Conservation (phyloP, 2,329 filamentous ascomycete species). For the Chaetomium olivaceum region DNA sequence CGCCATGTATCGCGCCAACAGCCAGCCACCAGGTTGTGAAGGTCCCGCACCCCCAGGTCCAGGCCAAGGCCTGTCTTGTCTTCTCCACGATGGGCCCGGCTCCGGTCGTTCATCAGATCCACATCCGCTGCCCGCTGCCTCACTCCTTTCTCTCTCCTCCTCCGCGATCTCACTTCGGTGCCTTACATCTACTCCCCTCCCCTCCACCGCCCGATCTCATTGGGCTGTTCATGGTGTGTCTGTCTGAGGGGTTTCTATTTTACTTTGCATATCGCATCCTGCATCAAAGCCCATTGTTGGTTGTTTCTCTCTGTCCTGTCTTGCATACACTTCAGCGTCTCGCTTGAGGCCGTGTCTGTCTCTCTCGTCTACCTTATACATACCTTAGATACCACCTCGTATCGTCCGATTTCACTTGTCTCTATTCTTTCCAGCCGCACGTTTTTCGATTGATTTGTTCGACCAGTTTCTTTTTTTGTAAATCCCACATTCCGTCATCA, state of each 20-base stretch:
- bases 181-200: constrained; percentile 5
- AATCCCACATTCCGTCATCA: background rate
- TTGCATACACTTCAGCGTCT: constrained; percentile 14
- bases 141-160: constrained; percentile 3
- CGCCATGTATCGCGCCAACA: constrained; percentile 18
- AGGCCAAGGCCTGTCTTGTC: constrained; percentile 3
- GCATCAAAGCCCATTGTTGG: constrained; percentile 2
- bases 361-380: constrained; percentile 1
- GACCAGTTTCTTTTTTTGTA: constrained; percentile 13
- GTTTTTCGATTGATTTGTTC: constrained; percentile 14
- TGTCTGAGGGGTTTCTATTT: constrained; percentile 8
- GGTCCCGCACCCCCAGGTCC: constrained; percentile 5
- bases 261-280: background rate
- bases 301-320: constrained; percentile 10
- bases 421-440: constrained; percentile 11
- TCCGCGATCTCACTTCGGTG: constrained; percentile 4
- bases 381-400: background rate
- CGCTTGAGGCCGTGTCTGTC: constrained; percentile 10
- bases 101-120: constrained; percentile 3
- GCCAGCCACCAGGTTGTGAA: constrained; percentile 15
- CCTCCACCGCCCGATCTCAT: constrained; percentile 14
- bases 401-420: constrained; percentile 5
- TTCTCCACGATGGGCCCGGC: constrained; percentile 14
- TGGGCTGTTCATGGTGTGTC: constrained; percentile 17
- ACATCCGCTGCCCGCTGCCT: background rate